phyloP scores from a whole-genome alignment of 352 stramenopile species.

The Phytophthora ramorum region DNA sequence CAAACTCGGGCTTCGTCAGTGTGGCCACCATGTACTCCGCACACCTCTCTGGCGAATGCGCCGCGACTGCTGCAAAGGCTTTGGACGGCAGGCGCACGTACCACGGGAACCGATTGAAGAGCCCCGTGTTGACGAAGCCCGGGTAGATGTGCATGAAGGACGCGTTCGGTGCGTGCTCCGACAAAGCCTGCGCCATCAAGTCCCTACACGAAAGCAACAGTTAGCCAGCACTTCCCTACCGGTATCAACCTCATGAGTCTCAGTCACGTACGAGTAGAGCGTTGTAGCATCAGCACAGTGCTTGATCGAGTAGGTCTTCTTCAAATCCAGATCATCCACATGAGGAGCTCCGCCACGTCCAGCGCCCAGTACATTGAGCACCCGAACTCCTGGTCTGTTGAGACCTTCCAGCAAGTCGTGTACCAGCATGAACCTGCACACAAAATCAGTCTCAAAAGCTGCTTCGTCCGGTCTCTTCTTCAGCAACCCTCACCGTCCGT shows the following conservation, averaged over 20 bases:
- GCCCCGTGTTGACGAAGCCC: conserved; percentile 36
- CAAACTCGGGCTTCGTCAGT: conserved; percentile 31
- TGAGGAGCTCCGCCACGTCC: conserved; percentile 30
- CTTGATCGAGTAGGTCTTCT: conserved; percentile 36
- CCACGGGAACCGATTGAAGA: conserved; percentile 34
- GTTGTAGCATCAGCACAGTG: conserved; percentile 34
- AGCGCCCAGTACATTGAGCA: conserved; percentile 38
- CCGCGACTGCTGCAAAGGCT: conserved; percentile 27
- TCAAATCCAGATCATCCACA: conserved; percentile 40
- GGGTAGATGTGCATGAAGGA: conserved; percentile 45
- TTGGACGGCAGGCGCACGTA: conserved; percentile 32
- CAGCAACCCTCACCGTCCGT: conserved; percentile 24
- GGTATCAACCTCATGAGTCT: not conserved
- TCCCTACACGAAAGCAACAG: conserved; percentile 19
- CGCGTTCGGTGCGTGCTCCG: conserved; percentile 32
- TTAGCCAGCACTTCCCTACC: not conserved
- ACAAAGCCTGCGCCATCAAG: conserved; percentile 38
- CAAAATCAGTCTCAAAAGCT: conserved; percentile 2
- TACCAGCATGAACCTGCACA: conserved; percentile 37
- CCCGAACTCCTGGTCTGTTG: conserved; percentile 30
- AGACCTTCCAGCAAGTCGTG: conserved; percentile 30
- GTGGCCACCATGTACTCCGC: conserved; percentile 32
- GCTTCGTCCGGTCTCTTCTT: not conserved
- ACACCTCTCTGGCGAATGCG: conserved; percentile 32
- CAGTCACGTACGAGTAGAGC: conserved; percentile 36